Percentiles rank a stretch among this genome's conserved stretches.
These are phyloP conservation scores for Ogataea kodamae DNA, from an alignment of 805 yeast genomes.

Conservation along the genomic window DNA sequence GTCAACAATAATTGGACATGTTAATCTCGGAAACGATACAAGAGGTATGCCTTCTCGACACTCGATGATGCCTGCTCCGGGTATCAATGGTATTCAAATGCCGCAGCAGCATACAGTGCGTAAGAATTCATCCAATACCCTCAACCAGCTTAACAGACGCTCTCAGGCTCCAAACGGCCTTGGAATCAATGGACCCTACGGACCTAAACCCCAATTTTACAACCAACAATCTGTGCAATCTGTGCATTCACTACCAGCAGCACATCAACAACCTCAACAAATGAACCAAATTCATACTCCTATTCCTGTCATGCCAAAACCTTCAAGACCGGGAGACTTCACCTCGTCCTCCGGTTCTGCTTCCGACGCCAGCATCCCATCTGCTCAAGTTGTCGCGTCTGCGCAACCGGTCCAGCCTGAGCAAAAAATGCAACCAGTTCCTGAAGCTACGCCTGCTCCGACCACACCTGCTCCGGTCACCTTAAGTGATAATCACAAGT, in stretches of 20 bases:
- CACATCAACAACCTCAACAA: constrained; percentile 8
- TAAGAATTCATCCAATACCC: constrained; percentile 21
- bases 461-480: constrained; percentile 55
- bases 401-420: too few species aligned
- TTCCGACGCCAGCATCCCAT: constrained; percentile 12
- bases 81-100: constrained; percentile 5
- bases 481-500: constrained; percentile 24
- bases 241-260: constrained; percentile 7
- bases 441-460: constrained; percentile 34
- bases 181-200: constrained; percentile 19
- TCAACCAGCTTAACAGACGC: constrained; percentile 18
- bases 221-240: constrained; percentile 3
- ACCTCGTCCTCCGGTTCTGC: constrained; percentile 4
- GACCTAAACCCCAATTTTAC: constrained; percentile 10
- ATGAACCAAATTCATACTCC: constrained; percentile 7
- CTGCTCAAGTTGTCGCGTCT: too few species aligned
- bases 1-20: constrained; percentile 30
- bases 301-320: neutral
- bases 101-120: constrained; percentile 16
- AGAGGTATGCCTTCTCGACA: constrained; percentile 30
- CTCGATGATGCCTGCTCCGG: constrained; percentile 29
- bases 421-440: constrained; percentile 22
- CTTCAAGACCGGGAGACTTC: constrained; percentile 1
- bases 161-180: constrained; percentile 22
- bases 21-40: constrained; percentile 24